phyloP scores from a whole-genome alignment of 1,284 basidiomycete species.

The Leucoagaricus sp. region DNA sequence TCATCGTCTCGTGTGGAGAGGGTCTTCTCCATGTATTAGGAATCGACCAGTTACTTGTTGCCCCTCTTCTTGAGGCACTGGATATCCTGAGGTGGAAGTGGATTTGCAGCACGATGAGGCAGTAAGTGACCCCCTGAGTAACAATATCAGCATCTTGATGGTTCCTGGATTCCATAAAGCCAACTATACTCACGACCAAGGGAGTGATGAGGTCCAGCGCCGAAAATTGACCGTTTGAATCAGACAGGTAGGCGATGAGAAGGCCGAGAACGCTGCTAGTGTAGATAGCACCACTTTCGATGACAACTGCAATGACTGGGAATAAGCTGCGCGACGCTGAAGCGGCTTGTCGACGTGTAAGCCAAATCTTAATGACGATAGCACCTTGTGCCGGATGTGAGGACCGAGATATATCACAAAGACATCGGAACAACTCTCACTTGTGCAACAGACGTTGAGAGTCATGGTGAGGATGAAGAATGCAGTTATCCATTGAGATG shows the following conservation, averaged over 20 bases:
- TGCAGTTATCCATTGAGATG: not conserved
- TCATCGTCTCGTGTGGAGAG: not conserved
- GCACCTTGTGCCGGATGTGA: too few relatives aligned
- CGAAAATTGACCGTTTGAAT: not conserved
- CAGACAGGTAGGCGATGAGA: not conserved
- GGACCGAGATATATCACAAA: too few relatives aligned
- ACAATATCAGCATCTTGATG: not conserved
- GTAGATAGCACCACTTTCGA: slow-evolving; percentile 11
- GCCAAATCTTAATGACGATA: slow-evolving; percentile 7
- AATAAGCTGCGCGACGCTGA: not conserved
- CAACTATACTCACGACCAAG: not conserved
- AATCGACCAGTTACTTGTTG: not conserved
- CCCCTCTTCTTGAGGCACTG: not conserved
- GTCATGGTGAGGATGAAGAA: slow-evolving; percentile 11
- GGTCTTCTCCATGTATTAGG: not conserved
- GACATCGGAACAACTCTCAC: not conserved
- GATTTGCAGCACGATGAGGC: slow-evolving; percentile 6
- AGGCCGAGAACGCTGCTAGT: not conserved
- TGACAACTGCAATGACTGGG: slow-evolving; percentile 2
- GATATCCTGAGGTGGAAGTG: slow-evolving; percentile 1
- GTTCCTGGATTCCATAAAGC: not conserved
- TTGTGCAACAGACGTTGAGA: slow-evolving; percentile 7
- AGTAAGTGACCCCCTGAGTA: not conserved
- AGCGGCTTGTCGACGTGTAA: not conserved
- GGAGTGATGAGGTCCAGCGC: not conserved